Evolutionary conservation across 225 moss, liverwort and hornwort species (phyloP).

Genomic region (Takakia lepidozioides): DNA sequence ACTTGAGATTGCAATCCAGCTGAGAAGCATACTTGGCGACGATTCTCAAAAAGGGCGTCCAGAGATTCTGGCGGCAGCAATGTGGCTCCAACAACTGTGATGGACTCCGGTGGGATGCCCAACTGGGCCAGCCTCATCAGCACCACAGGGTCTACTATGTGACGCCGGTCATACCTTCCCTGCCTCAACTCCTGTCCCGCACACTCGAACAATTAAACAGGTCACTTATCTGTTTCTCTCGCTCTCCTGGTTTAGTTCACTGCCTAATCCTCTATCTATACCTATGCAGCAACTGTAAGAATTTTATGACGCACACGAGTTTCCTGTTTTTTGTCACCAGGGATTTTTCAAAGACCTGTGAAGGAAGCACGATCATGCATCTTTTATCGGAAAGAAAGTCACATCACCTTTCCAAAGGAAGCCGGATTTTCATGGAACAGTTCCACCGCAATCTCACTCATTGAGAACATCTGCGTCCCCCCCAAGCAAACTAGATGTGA

Average conservation of each 20-base stretch:
- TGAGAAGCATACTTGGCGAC: conserved; percentile 76
- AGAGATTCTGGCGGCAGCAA: conserved; percentile 61
- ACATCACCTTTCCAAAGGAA: conserved; percentile 63
- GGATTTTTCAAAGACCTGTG: too few relatives aligned
- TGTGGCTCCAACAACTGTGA: conserved; percentile 53
- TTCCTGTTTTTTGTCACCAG: background rate
- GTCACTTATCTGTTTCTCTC: too few relatives aligned
- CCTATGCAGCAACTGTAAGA: background rate
- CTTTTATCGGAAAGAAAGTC: background rate
- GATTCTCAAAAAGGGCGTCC: conserved; percentile 42
- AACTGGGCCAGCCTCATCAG: conserved; percentile 48
- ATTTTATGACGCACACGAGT: too few relatives aligned
- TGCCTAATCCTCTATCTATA: background rate
- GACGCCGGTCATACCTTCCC: conserved; percentile 51
- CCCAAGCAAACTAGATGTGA: too few relatives aligned
- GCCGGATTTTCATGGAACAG: conserved; percentile 77
- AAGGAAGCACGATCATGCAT: too few relatives aligned
- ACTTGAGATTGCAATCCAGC: too few relatives aligned
- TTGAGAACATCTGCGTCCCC: conserved; percentile 97
- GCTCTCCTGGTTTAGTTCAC: background rate
- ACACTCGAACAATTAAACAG: too few relatives aligned
- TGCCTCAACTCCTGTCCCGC: conserved; percentile 73
- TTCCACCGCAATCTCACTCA: conserved; percentile 84
- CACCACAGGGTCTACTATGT: conserved; percentile 44
- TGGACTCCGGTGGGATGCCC: conserved; percentile 69